Evolutionary conservation across 495 filamentous ascomycete species (phyloP).

Genomic region (Tuber microsphaerosporum): DNA sequence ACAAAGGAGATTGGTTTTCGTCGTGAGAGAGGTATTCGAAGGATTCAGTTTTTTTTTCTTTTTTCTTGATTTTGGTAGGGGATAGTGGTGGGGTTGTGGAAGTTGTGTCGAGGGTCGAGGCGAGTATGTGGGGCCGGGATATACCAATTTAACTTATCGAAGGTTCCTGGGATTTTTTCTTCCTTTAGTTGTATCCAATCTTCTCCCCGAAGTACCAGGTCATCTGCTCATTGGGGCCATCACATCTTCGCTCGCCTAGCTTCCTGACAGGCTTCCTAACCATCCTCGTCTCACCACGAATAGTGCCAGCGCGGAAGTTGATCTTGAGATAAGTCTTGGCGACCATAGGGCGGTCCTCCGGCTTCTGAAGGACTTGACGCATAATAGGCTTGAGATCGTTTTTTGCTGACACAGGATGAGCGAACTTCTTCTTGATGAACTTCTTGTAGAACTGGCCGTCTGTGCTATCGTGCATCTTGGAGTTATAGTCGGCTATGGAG

Average conservation of each 20-base stretch:
- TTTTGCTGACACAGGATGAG: constrained; percentile 21
- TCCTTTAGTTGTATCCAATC: constrained; percentile 28
- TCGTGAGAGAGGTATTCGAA: background rate
- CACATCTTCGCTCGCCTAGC: constrained; percentile 25
- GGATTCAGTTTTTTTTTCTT: background rate
- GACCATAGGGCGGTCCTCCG: constrained; percentile 34
- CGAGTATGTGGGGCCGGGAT: background rate
- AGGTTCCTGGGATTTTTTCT: background rate
- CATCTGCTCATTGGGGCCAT: constrained; percentile 33
- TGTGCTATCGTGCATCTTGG: constrained; percentile 30
- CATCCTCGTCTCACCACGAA: constrained; percentile 33
- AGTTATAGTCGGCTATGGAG: constrained; percentile 34
- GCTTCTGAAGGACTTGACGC: constrained; percentile 36
- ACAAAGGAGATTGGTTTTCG: constrained; percentile 2
- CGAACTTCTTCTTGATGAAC: constrained; percentile 33
- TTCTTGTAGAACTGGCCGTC: constrained; percentile 34
- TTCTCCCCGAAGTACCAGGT: constrained; percentile 33
- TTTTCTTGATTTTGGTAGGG: background rate
- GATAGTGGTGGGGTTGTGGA: background rate
- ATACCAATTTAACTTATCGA: background rate
- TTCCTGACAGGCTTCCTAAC: constrained; percentile 28
- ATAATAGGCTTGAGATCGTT: constrained; percentile 33
- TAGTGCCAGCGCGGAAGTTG: constrained; percentile 28
- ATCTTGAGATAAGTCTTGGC: constrained; percentile 28
- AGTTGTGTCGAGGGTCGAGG: background rate